Conservation (phyloP, 768 basidiomycete species). For the Scleroderma citrinum region DNA sequence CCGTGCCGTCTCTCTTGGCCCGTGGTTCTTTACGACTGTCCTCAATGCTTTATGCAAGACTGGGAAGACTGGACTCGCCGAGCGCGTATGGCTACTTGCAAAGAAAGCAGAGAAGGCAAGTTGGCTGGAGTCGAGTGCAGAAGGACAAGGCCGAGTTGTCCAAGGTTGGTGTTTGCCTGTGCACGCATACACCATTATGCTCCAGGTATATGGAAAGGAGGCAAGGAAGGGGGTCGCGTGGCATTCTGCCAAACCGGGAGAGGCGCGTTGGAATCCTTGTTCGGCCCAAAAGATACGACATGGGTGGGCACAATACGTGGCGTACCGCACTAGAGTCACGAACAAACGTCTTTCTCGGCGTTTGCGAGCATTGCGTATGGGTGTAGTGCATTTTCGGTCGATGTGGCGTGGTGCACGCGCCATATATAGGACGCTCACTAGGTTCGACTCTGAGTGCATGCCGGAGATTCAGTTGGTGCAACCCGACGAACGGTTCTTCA, state of each 20-base stretch:
- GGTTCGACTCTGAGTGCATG: constrained; percentile 18
- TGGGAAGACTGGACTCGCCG: constrained; percentile 47
- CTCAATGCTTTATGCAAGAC: constrained; percentile 57
- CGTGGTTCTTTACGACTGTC: constrained; percentile 51
- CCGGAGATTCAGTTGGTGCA: constrained; percentile 31
- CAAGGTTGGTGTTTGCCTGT: constrained; percentile 62
- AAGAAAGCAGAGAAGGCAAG: constrained; percentile 54
- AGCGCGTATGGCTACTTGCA: constrained; percentile 60
- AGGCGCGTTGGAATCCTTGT: constrained; percentile 14
- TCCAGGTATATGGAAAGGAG: constrained; percentile 51
- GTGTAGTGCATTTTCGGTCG: constrained; percentile 28
- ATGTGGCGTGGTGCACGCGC: constrained; percentile 30
- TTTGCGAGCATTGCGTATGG: constrained; percentile 25
- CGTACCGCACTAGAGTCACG: constrained; percentile 15
- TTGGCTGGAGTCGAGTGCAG: constrained; percentile 28
- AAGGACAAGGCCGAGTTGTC: constrained; percentile 14
- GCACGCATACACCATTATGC: constrained; percentile 67
- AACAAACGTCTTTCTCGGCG: constrained; percentile 20
- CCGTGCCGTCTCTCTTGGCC: constrained; percentile 48
- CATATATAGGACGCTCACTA: constrained; percentile 19
- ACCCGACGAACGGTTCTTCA: constrained; percentile 66
- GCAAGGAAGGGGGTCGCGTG: constrained; percentile 26
- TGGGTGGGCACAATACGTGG: constrained; percentile 35
- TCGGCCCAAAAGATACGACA: constrained; percentile 17
- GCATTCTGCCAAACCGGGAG: constrained; percentile 8